Evolutionary conservation across 23 red algal species (phyloP).

Genomic region (Gracilaria caudata): DNA sequence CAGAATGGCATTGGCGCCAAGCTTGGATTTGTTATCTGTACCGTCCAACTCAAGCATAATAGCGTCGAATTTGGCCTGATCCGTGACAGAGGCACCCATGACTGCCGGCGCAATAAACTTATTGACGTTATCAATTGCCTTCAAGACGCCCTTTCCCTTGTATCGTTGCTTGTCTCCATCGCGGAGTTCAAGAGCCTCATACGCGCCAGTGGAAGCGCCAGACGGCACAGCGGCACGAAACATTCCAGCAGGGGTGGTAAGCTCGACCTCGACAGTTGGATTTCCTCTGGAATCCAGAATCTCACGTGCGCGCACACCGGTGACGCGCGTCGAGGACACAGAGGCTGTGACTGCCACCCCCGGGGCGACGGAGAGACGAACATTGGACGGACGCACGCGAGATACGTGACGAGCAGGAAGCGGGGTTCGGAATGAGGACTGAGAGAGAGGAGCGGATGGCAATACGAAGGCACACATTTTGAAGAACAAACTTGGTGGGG

Average conservation of each 20-base stretch:
- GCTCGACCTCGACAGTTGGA: slow-evolving; percentile 90
- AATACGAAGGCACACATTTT: not conserved
- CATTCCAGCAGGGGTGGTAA: slow-evolving; percentile 70
- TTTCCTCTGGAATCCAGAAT: slow-evolving; percentile 93
- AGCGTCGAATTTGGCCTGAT: slow-evolving; percentile 83
- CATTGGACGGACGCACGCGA: not conserved
- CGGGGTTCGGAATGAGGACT: not conserved
- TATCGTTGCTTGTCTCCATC: slow-evolving; percentile 85
- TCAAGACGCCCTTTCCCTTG: slow-evolving; percentile 89
- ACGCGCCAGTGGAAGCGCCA: slow-evolving; percentile 93
- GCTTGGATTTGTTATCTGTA: slow-evolving; percentile 80
- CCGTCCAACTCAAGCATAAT: slow-evolving; percentile 93
- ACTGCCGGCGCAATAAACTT: slow-evolving; percentile 75
- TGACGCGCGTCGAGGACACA: slow-evolving; percentile 20
- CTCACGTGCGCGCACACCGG: slow-evolving; percentile 67
- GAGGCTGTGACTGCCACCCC: not conserved
- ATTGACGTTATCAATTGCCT: slow-evolving; percentile 92
- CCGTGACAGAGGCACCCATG: slow-evolving; percentile 70
- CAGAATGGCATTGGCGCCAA: slow-evolving; percentile 97
- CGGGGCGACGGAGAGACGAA: not conserved
- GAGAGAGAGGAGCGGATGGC: not conserved
- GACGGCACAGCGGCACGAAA: slow-evolving; percentile 93
- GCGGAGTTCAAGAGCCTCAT: slow-evolving; percentile 96
- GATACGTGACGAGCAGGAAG: not conserved
- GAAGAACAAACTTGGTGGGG: not conserved